Percentiles rank a stretch among this genome's conserved stretches.
phyloP scores from a whole-genome alignment of 73 alveolate genomes.

The Stentor roeselii region DNA sequence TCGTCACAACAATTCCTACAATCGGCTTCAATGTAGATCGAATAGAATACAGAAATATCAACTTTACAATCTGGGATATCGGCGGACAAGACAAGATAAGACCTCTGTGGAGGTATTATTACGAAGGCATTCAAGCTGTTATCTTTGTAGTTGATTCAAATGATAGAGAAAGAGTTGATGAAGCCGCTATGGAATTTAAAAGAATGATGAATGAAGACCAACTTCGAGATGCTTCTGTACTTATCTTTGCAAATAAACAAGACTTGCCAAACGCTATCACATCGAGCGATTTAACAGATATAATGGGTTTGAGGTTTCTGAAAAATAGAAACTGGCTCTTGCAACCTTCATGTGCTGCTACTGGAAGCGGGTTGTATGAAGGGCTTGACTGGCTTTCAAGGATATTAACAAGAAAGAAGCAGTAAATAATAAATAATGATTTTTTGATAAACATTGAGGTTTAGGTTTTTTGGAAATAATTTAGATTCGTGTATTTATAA shows the following conservation, averaged over 20 bases:
- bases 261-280: constrained; percentile 75
- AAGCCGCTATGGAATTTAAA: constrained; percentile 89
- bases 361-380: constrained; percentile 95
- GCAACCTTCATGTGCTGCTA: constrained; percentile 90
- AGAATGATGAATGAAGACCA: constrained; percentile 86
- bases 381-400: constrained; percentile 95
- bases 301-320: constrained; percentile 56
- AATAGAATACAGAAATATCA: constrained; percentile 76
- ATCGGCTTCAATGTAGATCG: constrained; percentile 93
- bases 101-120: constrained; percentile 96
- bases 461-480: no score
- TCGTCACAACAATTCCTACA: constrained; percentile 78
- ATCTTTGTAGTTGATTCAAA: constrained; percentile 95
- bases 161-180: constrained; percentile 93
- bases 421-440: no score
- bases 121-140: constrained; percentile 88
- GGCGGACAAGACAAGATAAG: constrained; percentile 96
- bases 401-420: constrained; percentile 55
- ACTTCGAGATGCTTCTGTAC: constrained; percentile 82
- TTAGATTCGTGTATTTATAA: no score
- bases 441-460: no score
- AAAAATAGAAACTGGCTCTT: constrained; percentile 88
- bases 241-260: constrained; percentile 97
- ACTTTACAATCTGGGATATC: constrained; percentile 90
- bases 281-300: constrained; percentile 65